A percentile compares a stretch with the other conserved stretches of the same genome.
These are phyloP conservation scores for Dictyostelium capitatum DNA, from an alignment of 78 protist species.

Conservation along the genomic window DNA sequence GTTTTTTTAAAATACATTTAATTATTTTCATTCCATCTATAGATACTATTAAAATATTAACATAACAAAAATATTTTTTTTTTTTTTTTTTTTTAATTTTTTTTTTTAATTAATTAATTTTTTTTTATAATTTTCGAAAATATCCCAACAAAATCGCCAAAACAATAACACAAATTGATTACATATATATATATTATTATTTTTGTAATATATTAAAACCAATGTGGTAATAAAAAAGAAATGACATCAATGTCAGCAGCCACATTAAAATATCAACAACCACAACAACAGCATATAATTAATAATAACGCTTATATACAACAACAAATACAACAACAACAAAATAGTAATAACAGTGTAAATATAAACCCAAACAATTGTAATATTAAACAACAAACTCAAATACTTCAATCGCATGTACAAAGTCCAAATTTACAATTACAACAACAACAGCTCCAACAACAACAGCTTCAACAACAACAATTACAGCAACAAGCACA, in stretches of 20 bases:
- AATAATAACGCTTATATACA: not conserved
- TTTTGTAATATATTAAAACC: not conserved
- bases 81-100: not conserved
- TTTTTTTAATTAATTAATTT: not conserved
- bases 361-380: not conserved
- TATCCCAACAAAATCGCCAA: not conserved
- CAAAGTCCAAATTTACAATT: not conserved
- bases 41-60: too few relatives aligned
- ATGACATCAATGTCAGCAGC: conserved; percentile 1
- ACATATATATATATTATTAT: not conserved
- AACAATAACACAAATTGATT: not conserved
- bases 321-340: not conserved
- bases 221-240: not conserved
- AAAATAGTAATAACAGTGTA: not conserved
- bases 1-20: too few relatives aligned
- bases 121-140: not conserved
- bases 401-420: too few relatives aligned
- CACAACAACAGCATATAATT: not conserved
- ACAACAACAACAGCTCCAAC: not conserved
- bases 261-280: not conserved
- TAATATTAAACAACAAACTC: not conserved
- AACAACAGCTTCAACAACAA: not conserved
- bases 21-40: too few relatives aligned
- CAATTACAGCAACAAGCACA: not conserved
- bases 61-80: not conserved